Conservation (phyloP, 352 stramenopile species). For the Pythium dissimile region DNA sequence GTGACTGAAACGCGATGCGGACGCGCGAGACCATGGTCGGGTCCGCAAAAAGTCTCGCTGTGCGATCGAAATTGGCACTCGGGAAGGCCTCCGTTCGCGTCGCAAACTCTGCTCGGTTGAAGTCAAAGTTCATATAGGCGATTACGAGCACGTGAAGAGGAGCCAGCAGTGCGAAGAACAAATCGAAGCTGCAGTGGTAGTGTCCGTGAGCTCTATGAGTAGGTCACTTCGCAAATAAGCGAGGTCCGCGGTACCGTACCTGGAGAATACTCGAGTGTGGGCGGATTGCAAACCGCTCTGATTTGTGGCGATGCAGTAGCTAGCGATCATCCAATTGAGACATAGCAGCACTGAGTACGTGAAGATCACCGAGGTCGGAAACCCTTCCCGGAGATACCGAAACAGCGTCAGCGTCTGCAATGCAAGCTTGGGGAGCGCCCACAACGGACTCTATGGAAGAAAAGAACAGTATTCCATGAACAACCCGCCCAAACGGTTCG, state of each 20-base stretch:
- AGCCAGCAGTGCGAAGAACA: conserved; percentile 56
- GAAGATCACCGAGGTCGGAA: background rate
- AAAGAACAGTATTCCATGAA: no score
- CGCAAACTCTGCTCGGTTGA: conserved; percentile 32
- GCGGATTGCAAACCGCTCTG: background rate
- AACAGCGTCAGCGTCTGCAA: conserved; percentile 6
- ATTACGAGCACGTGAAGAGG: conserved; percentile 35
- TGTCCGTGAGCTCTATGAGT: background rate
- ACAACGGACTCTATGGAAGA: conserved; percentile 2
- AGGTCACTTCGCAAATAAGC: background rate
- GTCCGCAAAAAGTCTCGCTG: conserved; percentile 37
- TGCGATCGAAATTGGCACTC: conserved; percentile 29
- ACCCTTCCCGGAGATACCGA: conserved; percentile 6
- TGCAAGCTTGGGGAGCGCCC: conserved; percentile 2
- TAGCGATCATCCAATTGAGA: conserved; percentile 6
- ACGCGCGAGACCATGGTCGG: conserved; percentile 33
- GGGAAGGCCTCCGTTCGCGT: conserved; percentile 30
- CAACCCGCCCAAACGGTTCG: no score
- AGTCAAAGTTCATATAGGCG: conserved; percentile 36
- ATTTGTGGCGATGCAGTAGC: background rate
- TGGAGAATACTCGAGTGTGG: background rate
- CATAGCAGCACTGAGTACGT: background rate
- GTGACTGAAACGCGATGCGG: conserved; percentile 35
- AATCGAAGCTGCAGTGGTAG: conserved; percentile 27
- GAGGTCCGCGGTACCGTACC: background rate